A percentile compares a stretch with the other conserved stretches of the same genome.
phyloP scores from a whole-genome alignment of 2,329 filamentous ascomycete genomes.

The Fusarium nanum region DNA sequence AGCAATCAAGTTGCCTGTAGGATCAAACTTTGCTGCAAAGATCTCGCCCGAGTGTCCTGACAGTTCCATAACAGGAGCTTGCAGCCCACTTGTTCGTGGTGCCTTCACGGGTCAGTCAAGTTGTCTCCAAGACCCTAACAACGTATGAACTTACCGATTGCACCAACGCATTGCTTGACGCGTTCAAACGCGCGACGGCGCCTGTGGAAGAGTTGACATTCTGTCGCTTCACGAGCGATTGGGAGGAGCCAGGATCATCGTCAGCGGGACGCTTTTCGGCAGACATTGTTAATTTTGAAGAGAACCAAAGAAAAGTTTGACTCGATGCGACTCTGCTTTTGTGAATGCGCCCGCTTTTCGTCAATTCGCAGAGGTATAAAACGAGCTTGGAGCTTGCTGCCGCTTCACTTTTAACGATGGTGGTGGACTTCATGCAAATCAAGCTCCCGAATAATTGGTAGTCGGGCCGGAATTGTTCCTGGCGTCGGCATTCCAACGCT shows the following conservation, averaged over 20 bases:
- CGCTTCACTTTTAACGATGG: constrained; percentile 20
- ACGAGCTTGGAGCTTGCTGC: constrained; percentile 29
- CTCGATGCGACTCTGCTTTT: constrained; percentile 21
- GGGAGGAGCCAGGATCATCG: constrained; percentile 80
- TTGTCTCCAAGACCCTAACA: background rate
- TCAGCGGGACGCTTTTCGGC: constrained; percentile 93
- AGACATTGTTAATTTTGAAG: constrained; percentile 70
- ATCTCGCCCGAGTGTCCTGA: constrained; percentile 86
- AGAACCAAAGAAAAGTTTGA: background rate
- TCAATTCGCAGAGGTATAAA: constrained; percentile 14
- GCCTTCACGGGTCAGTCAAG: constrained; percentile 62
- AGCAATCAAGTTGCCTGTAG: constrained; percentile 87
- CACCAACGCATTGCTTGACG: constrained; percentile 60
- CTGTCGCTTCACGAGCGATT: constrained; percentile 90
- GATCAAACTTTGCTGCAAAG: constrained; percentile 90
- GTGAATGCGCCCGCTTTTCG: constrained; percentile 10
- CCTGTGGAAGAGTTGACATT: constrained; percentile 68
- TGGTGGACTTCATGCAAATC: constrained; percentile 36
- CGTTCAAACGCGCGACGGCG: constrained; percentile 64
- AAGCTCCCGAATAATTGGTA: constrained; percentile 46
- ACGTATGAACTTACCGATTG: constrained; percentile 58
- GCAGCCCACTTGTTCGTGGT: constrained; percentile 82
- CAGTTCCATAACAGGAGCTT: constrained; percentile 94
- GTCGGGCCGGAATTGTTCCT: constrained; percentile 54
- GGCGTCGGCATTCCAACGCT: constrained; percentile 36